Evolutionary conservation across 2,329 filamentous ascomycete genomes (phyloP).

Genomic region (Colletotrichum sp.): DNA sequence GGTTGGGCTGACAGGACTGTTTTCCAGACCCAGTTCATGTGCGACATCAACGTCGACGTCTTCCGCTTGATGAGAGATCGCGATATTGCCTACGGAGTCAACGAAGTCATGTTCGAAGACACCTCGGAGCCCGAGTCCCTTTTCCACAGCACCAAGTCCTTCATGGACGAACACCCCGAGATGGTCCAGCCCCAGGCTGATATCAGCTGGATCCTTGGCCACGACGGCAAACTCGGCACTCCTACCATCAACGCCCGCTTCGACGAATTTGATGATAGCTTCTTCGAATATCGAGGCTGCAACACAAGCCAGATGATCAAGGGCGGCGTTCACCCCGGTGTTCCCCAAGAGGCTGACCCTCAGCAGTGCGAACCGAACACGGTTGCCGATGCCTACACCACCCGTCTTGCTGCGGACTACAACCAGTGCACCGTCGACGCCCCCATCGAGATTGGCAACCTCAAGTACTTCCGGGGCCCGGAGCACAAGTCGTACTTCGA

Average conservation of each 20-base stretch:
- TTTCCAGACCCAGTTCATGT: conserved; percentile 57
- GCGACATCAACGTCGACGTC: conserved; percentile 79
- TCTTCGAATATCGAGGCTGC: not conserved
- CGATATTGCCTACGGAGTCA: conserved; percentile 78
- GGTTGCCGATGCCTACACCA: conserved; percentile 32
- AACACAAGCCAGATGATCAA: conserved; percentile 3
- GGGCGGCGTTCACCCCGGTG: conserved; percentile 24
- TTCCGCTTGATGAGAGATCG: conserved; percentile 87
- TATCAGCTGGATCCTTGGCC: conserved; percentile 51
- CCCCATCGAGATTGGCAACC: conserved; percentile 59
- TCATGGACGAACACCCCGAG: conserved; percentile 48
- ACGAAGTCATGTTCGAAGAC: conserved; percentile 52
- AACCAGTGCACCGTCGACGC: conserved; percentile 56
- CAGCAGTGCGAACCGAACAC: not conserved
- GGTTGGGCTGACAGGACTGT: conserved; percentile 3
- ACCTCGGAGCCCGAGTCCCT: conserved; percentile 47
- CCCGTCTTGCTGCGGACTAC: conserved; percentile 45
- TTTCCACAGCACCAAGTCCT: conserved; percentile 50
- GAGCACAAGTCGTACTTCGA: conserved; percentile 53
- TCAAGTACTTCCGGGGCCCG: conserved; percentile 54
- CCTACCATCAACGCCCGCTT: not conserved
- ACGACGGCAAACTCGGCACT: not conserved
- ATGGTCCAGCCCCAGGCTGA: conserved; percentile 53
- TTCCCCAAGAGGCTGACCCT: not conserved
- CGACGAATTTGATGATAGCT: not conserved